A percentile compares a stretch with the other conserved stretches of the same genome.
These are phyloP conservation scores for Calonectria montana DNA, from an alignment of 2,329 filamentous ascomycete species.

Conservation along the genomic window DNA sequence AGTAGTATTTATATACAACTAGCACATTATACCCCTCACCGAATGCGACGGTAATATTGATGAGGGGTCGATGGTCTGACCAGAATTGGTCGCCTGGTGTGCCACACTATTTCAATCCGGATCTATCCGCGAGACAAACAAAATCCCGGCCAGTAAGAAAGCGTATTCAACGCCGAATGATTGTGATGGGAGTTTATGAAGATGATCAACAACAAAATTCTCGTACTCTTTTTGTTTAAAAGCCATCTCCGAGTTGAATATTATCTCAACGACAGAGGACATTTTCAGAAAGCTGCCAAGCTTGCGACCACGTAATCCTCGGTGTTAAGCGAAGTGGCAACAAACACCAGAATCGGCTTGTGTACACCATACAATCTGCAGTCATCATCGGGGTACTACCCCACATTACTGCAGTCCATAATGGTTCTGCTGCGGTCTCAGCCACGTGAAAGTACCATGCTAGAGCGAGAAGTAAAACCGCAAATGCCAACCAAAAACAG, in stretches of 20 bases:
- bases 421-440: background rate
- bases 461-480: too few relatives aligned
- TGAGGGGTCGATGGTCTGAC: background rate
- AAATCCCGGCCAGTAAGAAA: too few relatives aligned
- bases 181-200: background rate
- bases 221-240: background rate
- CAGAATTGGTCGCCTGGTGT: conserved; percentile 4
- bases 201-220: background rate
- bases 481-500: too few relatives aligned
- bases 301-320: background rate
- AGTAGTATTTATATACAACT: background rate
- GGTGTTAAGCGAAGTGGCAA: conserved; percentile 1
- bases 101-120: background rate
- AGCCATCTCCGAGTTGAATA: too few relatives aligned
- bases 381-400: conserved; percentile 5
- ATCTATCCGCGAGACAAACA: background rate
- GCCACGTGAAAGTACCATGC: background rate
- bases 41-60: background rate
- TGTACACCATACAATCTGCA: background rate
- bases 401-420: background rate
- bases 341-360: background rate
- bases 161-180: background rate
- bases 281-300: background rate
- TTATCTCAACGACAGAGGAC: background rate
- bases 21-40: background rate